These are phyloP conservation scores for Monosporozyma solicola DNA, from an alignment of 805 yeast species.

Conservation along the genomic window DNA sequence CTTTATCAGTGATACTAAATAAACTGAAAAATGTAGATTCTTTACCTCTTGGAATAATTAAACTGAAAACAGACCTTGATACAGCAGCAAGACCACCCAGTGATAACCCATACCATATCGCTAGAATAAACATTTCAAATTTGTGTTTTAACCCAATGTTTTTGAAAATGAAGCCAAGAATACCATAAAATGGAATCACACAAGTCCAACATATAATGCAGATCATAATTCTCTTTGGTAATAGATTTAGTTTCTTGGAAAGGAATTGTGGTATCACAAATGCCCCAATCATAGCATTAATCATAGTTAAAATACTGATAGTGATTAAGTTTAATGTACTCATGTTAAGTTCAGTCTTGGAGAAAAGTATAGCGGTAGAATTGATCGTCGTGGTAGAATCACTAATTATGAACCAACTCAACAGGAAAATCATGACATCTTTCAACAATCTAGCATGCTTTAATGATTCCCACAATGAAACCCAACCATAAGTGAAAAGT, in stretches of 20 bases:
- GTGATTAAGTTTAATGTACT: slow-evolving; percentile 53
- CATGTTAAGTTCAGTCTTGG: slow-evolving; percentile 63
- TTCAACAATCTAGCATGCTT: slow-evolving; percentile 48
- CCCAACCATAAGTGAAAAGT: slow-evolving; percentile 49
- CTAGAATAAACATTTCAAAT: slow-evolving; percentile 60
- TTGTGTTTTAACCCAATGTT: slow-evolving; percentile 50
- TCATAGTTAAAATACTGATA: slow-evolving; percentile 57
- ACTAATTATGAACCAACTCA: slow-evolving; percentile 70
- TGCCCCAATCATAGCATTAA: slow-evolving; percentile 63
- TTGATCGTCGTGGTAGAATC: slow-evolving; percentile 73
- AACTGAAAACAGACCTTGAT: slow-evolving; percentile 57
- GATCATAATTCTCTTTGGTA: slow-evolving; percentile 43
- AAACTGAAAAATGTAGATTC: slow-evolving; percentile 71
- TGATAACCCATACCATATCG: slow-evolving; percentile 68
- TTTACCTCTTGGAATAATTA: slow-evolving; percentile 64
- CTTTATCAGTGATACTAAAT: slow-evolving; percentile 72
- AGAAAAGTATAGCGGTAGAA: slow-evolving; percentile 69
- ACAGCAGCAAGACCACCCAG: slow-evolving; percentile 66
- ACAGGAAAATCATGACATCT: slow-evolving; percentile 56
- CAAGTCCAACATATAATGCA: slow-evolving; percentile 52
- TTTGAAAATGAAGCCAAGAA: slow-evolving; percentile 51
- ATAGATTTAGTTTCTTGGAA: slow-evolving; percentile 29
- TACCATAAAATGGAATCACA: slow-evolving; percentile 63
- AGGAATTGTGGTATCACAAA: slow-evolving; percentile 42
- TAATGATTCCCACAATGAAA: slow-evolving; percentile 45